Conservation (phyloP, 257 asterid genomes). For the Pogostemon cablin region DNA sequence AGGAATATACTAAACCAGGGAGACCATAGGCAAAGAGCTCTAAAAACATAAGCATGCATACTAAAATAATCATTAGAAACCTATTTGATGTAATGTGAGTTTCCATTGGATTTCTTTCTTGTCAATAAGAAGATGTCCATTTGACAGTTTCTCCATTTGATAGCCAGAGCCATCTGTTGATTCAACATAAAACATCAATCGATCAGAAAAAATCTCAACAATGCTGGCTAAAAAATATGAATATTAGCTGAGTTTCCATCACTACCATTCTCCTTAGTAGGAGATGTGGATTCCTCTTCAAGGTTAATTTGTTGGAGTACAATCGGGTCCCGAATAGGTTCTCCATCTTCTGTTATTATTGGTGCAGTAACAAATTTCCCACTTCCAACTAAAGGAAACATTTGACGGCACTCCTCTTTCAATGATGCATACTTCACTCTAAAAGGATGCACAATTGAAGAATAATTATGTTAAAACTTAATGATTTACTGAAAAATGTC, state of each 20-base stretch:
- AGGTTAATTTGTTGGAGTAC: conserved; percentile 75
- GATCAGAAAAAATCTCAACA: conserved; percentile 25
- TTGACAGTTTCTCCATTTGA: conserved; percentile 35
- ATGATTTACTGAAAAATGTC: conserved; percentile 21
- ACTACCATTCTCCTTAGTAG: conserved; percentile 39
- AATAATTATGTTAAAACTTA: conserved; percentile 23
- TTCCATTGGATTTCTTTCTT: conserved; percentile 90
- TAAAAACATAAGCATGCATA: conserved; percentile 25
- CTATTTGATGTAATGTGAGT: conserved; percentile 92
- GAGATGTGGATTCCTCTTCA: conserved; percentile 40
- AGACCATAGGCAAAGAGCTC: not conserved
- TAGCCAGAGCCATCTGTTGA: conserved; percentile 41
- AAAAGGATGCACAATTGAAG: conserved; percentile 38
- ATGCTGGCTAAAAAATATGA: conserved; percentile 7
- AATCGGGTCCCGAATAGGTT: conserved; percentile 81
- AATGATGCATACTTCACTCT: conserved; percentile 72
- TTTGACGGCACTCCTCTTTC: conserved; percentile 79
- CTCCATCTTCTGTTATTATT: conserved; percentile 80
- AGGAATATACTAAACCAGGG: conserved; percentile 8
- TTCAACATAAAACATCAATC: conserved; percentile 33
- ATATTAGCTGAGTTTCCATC: conserved; percentile 26
- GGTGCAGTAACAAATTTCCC: conserved; percentile 91
- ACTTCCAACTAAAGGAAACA: conserved; percentile 91
- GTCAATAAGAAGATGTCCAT: conserved; percentile 46
- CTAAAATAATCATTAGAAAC: conserved; percentile 45